Percentiles rank a stretch among this genome's conserved stretches.
phyloP scores from a whole-genome alignment of 352 stramenopile genomes.

The Pythium apleroticum region DNA sequence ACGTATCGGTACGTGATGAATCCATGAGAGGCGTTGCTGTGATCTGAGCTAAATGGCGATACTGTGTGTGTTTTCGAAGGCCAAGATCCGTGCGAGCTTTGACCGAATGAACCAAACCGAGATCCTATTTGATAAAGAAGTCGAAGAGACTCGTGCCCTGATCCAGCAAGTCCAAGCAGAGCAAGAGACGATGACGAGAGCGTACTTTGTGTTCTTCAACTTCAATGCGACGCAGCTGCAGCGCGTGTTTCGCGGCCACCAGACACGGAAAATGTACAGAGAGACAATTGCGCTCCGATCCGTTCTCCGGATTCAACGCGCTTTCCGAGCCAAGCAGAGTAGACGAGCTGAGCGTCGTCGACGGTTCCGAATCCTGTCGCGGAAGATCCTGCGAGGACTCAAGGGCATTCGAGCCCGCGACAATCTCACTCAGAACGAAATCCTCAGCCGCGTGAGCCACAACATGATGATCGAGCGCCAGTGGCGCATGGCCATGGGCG shows the following conservation, averaged over 20 bases:
- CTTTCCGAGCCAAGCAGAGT: slow-evolving; percentile 39
- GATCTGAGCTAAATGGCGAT: neutral
- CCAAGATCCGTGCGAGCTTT: slow-evolving; percentile 20
- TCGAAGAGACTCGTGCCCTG: slow-evolving; percentile 1
- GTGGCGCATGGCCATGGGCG: slow-evolving; percentile 64
- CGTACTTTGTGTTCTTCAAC: slow-evolving; percentile 18
- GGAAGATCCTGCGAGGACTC: slow-evolving; percentile 56
- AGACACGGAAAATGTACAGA: slow-evolving; percentile 50
- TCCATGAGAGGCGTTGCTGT: no score
- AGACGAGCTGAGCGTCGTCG: slow-evolving; percentile 31
- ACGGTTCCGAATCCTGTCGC: slow-evolving; percentile 41
- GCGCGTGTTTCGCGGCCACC: slow-evolving; percentile 82
- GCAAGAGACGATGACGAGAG: slow-evolving; percentile 14
- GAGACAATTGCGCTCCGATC: slow-evolving; percentile 42
- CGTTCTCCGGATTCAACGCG: slow-evolving; percentile 45
- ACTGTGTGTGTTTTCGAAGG: neutral
- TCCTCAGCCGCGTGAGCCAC: slow-evolving; percentile 52
- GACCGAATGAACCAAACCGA: slow-evolving; percentile 27
- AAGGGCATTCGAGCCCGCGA: slow-evolving; percentile 37
- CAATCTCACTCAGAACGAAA: slow-evolving; percentile 49
- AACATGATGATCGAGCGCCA: slow-evolving; percentile 69
- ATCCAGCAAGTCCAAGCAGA: slow-evolving; percentile 15
- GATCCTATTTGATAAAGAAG: slow-evolving; percentile 18
- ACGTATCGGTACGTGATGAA: slow-evolving; percentile 16
- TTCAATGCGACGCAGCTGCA: slow-evolving; percentile 60